Conservation (phyloP, 352 stramenopile species). For the Pythium folliculosum region DNA sequence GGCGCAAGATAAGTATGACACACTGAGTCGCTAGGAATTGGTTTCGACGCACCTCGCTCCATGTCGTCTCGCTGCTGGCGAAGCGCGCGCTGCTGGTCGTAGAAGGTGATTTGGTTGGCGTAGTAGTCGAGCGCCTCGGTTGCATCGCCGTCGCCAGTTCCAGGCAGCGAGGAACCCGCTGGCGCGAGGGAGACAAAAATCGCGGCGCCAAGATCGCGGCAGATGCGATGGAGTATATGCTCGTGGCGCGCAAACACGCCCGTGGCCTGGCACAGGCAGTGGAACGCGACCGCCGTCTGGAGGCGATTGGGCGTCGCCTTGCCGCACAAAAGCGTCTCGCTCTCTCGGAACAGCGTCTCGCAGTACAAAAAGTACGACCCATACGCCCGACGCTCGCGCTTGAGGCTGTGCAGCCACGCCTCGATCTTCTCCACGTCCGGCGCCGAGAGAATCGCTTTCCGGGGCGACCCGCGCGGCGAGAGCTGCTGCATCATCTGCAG, state of each 20-base stretch:
- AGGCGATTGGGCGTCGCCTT: slow-evolving; percentile 69
- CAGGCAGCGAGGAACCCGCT: slow-evolving; percentile 4
- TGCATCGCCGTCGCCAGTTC: slow-evolving; percentile 33
- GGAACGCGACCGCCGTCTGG: slow-evolving; percentile 72
- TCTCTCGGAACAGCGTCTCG: slow-evolving; percentile 74
- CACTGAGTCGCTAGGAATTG: background rate
- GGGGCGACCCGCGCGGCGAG: slow-evolving; percentile 22
- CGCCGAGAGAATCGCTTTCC: slow-evolving; percentile 38
- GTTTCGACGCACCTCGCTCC: slow-evolving; percentile 37
- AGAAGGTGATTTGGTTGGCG: slow-evolving; percentile 58
- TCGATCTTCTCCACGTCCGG: slow-evolving; percentile 66
- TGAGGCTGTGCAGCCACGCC: slow-evolving; percentile 58
- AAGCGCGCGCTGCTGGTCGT: slow-evolving; percentile 50
- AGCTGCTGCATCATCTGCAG: slow-evolving; percentile 30
- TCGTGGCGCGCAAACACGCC: slow-evolving; percentile 67
- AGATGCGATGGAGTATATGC: slow-evolving; percentile 55
- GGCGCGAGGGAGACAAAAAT: slow-evolving; percentile 56
- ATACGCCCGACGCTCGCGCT: slow-evolving; percentile 41
- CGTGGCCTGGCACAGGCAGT: slow-evolving; percentile 68
- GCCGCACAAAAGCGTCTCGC: slow-evolving; percentile 52
- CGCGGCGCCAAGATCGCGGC: slow-evolving; percentile 51
- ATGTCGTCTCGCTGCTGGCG: slow-evolving; percentile 52
- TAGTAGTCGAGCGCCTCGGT: slow-evolving; percentile 66
- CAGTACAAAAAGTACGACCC: slow-evolving; percentile 76
- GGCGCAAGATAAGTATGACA: background rate